Conservation (phyloP, 352 stramenopile species). For the Globisporangium irregulare region DNA sequence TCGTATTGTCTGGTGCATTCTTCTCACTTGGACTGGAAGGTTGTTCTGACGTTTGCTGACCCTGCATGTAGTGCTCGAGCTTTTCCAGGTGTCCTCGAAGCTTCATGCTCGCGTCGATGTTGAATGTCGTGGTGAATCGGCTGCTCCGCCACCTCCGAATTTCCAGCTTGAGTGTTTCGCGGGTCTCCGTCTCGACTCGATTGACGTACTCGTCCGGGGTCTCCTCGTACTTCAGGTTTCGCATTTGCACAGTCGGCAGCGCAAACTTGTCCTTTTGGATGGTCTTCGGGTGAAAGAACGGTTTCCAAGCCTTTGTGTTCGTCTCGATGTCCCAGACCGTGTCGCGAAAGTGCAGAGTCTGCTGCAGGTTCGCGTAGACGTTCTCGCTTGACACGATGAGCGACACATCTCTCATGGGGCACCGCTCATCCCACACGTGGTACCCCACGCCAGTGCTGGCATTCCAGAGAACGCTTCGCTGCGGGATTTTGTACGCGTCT, state of each 20-base stretch:
- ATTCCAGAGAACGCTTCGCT: slow-evolving; percentile 83
- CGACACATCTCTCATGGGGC: slow-evolving; percentile 80
- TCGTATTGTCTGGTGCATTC: background rate
- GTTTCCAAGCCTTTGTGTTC: slow-evolving; percentile 82
- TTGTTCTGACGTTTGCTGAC: slow-evolving; percentile 10
- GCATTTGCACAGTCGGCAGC: slow-evolving; percentile 50
- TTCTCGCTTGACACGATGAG: slow-evolving; percentile 89
- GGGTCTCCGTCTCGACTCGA: slow-evolving; percentile 76
- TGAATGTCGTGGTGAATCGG: slow-evolving; percentile 83
- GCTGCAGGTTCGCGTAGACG: slow-evolving; percentile 89
- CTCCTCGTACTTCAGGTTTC: slow-evolving; percentile 52
- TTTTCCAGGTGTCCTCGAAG: slow-evolving; percentile 66
- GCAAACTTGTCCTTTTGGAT: slow-evolving; percentile 22
- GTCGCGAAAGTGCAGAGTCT: slow-evolving; percentile 36
- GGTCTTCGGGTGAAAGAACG: slow-evolving; percentile 57
- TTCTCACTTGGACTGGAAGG: background rate
- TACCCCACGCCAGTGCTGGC: slow-evolving; percentile 82
- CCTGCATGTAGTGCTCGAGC: slow-evolving; percentile 48
- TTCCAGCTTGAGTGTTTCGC: slow-evolving; percentile 77
- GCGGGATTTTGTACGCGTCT: slow-evolving; percentile 47
- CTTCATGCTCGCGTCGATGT: slow-evolving; percentile 79
- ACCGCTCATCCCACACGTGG: slow-evolving; percentile 67
- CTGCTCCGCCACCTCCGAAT: slow-evolving; percentile 89
- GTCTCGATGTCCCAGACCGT: slow-evolving; percentile 83
- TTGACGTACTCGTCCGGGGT: slow-evolving; percentile 56